phyloP scores from a whole-genome alignment of 345 rosid species.

The Euphorbia pulcherrima region DNA sequence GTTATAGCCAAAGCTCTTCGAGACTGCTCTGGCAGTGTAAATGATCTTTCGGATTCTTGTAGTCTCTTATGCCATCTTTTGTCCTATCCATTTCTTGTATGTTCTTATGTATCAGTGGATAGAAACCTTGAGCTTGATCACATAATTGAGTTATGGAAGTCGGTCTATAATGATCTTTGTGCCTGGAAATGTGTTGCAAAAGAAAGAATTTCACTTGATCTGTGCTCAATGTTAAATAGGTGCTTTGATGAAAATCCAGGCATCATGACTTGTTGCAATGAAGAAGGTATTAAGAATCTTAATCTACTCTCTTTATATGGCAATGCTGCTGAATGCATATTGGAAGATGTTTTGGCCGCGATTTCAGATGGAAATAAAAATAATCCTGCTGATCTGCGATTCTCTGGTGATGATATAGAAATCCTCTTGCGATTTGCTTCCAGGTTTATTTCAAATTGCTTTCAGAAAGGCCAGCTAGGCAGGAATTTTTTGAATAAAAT shows the following conservation, averaged over 20 bases:
- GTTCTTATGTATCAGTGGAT: conserved; percentile 19
- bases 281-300: conserved; percentile 19
- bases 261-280: conserved; percentile 19
- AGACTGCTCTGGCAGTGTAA: conserved; percentile 27
- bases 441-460: conserved; percentile 33
- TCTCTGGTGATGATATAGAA: conserved; percentile 8
- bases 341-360: conserved; percentile 33
- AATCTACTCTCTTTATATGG: conserved; percentile 31
- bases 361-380: conserved; percentile 14
- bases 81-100: conserved; percentile 41
- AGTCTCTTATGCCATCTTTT: conserved; percentile 33
- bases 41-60: conserved; percentile 26
- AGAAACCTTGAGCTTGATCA: conserved; percentile 30
- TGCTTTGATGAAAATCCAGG: conserved; percentile 25
- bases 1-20: conserved; percentile 35
- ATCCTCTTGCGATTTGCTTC: conserved; percentile 31
- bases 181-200: conserved; percentile 16
- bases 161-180: conserved; percentile 37
- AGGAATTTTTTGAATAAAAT: neutral
- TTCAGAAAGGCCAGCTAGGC: neutral
- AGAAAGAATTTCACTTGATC: conserved; percentile 24
- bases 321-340: conserved; percentile 29
- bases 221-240: conserved; percentile 32
- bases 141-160: conserved; percentile 41
- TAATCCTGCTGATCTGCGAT: conserved; percentile 8